These are phyloP conservation scores for Hypomyces perniciosus DNA, from an alignment of 2,329 filamentous ascomycete genomes.

Conservation along the genomic window DNA sequence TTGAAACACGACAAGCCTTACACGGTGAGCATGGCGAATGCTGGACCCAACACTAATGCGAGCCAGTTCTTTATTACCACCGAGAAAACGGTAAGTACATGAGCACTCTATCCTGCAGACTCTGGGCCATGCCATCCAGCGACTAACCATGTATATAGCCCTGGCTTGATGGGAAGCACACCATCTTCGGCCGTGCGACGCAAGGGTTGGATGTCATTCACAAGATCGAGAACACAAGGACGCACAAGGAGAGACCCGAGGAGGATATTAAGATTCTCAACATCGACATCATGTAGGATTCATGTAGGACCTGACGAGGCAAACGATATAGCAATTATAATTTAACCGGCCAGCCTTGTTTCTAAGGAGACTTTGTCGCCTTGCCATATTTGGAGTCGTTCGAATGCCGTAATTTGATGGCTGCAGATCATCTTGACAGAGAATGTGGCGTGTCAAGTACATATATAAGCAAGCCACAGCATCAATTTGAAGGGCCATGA, in stretches of 20 bases:
- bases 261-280: conserved; percentile 97
- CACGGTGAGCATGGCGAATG: conserved; percentile 96
- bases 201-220: conserved; percentile 92
- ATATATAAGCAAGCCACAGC: no score
- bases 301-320: neutral
- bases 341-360: neutral
- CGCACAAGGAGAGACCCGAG: conserved; percentile 86
- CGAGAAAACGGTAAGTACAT: conserved; percentile 71
- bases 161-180: conserved; percentile 95
- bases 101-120: neutral
- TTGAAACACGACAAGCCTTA: conserved; percentile 94
- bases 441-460: no score
- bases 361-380: no score
- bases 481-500: no score
- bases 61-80: conserved; percentile 99
- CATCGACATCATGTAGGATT: conserved; percentile 53
- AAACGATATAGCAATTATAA: conserved; percentile 2
- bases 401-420: no score
- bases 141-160: conserved; percentile 40
- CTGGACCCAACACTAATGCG: conserved; percentile 89
- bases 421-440: no score
- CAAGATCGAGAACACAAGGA: conserved; percentile 86
- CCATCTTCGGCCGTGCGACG: conserved; percentile 86
- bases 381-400: no score
- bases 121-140: neutral